Conservation (phyloP, 2,329 filamentous ascomycete genomes). For the Xylariaceae sp. region DNA sequence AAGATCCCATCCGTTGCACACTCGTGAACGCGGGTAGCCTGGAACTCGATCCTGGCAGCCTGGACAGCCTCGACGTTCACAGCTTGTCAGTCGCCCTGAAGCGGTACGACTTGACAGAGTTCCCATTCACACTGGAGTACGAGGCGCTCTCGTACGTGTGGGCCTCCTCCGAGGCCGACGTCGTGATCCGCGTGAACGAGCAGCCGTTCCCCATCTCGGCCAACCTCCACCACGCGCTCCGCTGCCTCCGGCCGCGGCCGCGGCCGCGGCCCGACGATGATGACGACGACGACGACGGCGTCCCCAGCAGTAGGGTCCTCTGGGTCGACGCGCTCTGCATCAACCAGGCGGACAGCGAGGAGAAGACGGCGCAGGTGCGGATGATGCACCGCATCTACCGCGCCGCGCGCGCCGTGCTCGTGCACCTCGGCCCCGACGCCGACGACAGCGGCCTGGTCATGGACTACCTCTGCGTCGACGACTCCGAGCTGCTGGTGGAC, state of each 20-base stretch:
- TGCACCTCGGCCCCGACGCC: not conserved
- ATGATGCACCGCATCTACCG: not conserved
- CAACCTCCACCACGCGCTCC: constrained; percentile 1
- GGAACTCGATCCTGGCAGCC: not conserved
- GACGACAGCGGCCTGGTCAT: not conserved
- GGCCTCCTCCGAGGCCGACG: not conserved
- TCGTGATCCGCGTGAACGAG: not conserved
- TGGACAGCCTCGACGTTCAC: not conserved
- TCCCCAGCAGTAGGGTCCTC: not conserved
- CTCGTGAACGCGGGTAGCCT: not conserved
- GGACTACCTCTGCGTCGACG: not conserved
- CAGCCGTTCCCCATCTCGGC: not conserved
- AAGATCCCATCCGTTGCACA: not conserved
- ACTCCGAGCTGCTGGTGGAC: not conserved
- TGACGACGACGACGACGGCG: too few relatives aligned
- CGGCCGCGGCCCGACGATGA: not conserved
- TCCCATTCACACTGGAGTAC: too few relatives aligned
- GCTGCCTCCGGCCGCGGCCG: not conserved
- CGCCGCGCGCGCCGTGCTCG: not conserved
- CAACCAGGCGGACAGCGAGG: not conserved
- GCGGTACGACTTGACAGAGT: too few relatives aligned
- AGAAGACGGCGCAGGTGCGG: not conserved
- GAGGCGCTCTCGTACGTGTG: constrained; percentile 1
- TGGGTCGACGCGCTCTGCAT: constrained; percentile 1
- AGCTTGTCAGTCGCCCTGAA: too few relatives aligned